Evolutionary conservation across 208 protist species (phyloP).

Genomic region (Trypanosoma conorhini): DNA sequence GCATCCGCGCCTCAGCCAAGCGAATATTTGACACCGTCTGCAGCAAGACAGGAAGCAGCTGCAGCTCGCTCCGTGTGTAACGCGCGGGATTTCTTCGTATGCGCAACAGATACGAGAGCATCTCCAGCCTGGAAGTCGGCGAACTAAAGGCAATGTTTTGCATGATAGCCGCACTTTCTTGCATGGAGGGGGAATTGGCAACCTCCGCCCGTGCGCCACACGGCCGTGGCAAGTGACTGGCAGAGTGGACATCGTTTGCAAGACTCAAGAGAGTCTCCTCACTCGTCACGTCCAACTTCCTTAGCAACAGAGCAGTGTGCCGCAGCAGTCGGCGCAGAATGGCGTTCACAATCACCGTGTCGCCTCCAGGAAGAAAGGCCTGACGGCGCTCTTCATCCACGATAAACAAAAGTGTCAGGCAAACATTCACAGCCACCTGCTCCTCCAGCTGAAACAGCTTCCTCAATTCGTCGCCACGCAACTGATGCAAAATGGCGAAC

Average conservation of each 20-base stretch:
- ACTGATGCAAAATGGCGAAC: constrained; percentile 54
- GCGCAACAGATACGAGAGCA: constrained; percentile 41
- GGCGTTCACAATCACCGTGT: constrained; percentile 30
- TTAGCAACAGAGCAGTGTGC: constrained; percentile 6
- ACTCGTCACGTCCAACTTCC: background rate
- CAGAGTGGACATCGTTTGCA: background rate
- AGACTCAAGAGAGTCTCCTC: constrained; percentile 1
- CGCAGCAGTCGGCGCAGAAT: constrained; percentile 26
- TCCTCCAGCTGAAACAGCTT: constrained; percentile 31
- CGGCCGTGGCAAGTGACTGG: background rate
- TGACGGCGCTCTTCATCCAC: constrained; percentile 28
- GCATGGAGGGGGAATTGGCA: constrained; percentile 20
- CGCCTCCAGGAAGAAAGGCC: constrained; percentile 26
- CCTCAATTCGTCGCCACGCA: constrained; percentile 27
- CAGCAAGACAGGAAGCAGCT: constrained; percentile 23
- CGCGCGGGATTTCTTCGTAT: constrained; percentile 16
- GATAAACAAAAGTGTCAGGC: constrained; percentile 44
- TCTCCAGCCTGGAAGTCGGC: constrained; percentile 16
- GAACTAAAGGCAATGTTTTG: constrained; percentile 35
- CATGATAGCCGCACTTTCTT: constrained; percentile 35
- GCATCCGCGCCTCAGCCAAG: background rate
- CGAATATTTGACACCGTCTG: constrained; percentile 24
- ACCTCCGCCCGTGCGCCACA: background rate
- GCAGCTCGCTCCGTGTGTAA: constrained; percentile 28
- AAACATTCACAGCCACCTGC: constrained; percentile 30